Percentiles rank a stretch among this genome's conserved stretches.
Evolutionary conservation across 305 asterid species (phyloP).

Genomic region (Andrographis paniculata): DNA sequence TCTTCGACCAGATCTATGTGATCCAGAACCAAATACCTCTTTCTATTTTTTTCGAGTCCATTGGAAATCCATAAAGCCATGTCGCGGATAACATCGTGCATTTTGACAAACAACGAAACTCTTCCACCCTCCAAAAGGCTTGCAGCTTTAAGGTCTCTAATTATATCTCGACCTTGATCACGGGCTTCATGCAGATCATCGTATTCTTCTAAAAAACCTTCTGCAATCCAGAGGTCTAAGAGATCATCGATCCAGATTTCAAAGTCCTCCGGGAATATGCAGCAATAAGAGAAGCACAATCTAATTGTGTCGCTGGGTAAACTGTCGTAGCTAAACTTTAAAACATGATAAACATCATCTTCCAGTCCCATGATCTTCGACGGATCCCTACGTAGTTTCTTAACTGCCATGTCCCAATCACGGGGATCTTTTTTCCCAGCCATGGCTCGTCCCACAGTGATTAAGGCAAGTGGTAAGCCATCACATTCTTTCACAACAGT

Average conservation of each 20-base stretch:
- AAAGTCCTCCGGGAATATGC: conserved; percentile 22
- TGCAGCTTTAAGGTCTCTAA: too few relatives aligned
- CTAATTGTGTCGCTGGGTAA: conserved; percentile 9
- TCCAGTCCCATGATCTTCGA: conserved; percentile 17
- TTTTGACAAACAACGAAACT: too few relatives aligned
- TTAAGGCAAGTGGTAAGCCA: conserved; percentile 21
- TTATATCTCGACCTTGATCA: too few relatives aligned
- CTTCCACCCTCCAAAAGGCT: too few relatives aligned
- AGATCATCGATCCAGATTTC: conserved; percentile 18
- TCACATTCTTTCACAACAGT: conserved; percentile 17
- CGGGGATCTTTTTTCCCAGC: conserved; percentile 16
- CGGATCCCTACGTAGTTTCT: conserved; percentile 18
- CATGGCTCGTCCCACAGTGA: conserved; percentile 22
- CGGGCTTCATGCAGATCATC: conserved; percentile 19
- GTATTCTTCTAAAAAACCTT: conserved; percentile 18
- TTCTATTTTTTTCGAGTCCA: too few relatives aligned
- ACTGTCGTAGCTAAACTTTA: conserved; percentile 19
- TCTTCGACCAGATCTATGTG: too few relatives aligned
- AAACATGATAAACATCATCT: conserved; percentile 17
- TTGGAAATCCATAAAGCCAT: too few relatives aligned
- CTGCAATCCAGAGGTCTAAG: conserved; percentile 21
- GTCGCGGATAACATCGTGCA: too few relatives aligned
- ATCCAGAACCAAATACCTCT: too few relatives aligned
- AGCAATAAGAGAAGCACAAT: conserved; percentile 19
- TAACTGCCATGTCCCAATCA: conserved; percentile 23